Evolutionary conservation across 371 early-diverging fungal species (phyloP).

Genomic region (Mortierella sp.): DNA sequence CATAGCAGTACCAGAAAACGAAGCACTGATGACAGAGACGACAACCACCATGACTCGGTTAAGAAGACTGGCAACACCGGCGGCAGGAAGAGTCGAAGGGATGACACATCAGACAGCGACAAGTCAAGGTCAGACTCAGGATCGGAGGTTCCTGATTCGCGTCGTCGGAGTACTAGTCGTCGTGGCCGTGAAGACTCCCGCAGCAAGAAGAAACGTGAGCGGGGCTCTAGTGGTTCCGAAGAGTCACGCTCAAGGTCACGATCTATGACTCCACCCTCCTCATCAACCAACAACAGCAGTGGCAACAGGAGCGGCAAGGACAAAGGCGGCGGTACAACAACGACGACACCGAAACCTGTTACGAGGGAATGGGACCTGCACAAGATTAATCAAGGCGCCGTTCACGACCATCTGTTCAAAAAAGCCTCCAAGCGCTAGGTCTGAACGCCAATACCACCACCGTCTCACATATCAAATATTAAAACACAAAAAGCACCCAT

Average conservation of each 20-base stretch:
- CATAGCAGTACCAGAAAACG: background rate
- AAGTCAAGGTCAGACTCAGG: slow-evolving; percentile 1
- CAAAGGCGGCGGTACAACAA: too few relatives aligned
- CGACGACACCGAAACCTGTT: slow-evolving; percentile 7
- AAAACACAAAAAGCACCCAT: background rate
- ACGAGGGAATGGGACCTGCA: slow-evolving; percentile 52
- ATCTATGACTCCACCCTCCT: background rate
- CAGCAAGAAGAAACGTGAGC: background rate
- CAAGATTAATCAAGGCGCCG: slow-evolving; percentile 39
- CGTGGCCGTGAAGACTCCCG: slow-evolving; percentile 8
- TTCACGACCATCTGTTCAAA: slow-evolving; percentile 21
- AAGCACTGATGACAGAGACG: background rate
- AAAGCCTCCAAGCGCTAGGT: background rate
- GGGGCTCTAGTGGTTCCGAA: slow-evolving; percentile 12
- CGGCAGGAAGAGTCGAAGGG: slow-evolving; percentile 41
- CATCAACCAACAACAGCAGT: background rate
- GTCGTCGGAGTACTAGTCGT: background rate
- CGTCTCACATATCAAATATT: background rate
- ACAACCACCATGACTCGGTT: slow-evolving; percentile 8
- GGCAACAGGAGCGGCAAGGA: too few relatives aligned
- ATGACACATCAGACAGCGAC: background rate
- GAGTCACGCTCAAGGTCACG: background rate
- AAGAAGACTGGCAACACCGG: slow-evolving; percentile 20
- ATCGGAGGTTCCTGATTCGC: slow-evolving; percentile 7
- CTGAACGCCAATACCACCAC: background rate